These are phyloP conservation scores for Cetradonia linearis DNA, from an alignment of 495 filamentous ascomycete species.

Conservation along the genomic window DNA sequence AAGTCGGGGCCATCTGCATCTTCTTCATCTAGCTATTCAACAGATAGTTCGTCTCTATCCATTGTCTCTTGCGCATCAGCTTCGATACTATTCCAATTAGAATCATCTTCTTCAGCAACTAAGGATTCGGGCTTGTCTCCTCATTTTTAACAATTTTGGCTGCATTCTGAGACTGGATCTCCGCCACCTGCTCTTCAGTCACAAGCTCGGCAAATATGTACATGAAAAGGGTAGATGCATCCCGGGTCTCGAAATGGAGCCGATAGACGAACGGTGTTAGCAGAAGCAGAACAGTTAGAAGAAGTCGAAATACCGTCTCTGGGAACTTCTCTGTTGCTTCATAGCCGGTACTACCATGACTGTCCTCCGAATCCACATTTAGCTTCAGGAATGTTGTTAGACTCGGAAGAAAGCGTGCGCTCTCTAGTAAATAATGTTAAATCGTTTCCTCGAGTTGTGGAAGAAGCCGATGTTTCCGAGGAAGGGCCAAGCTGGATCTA, in stretches of 20 bases:
- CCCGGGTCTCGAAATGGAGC: conserved; percentile 75
- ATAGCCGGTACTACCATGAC: conserved; percentile 30
- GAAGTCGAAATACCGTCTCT: conserved; percentile 34
- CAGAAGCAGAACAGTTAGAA: neutral
- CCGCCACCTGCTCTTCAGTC: conserved; percentile 54
- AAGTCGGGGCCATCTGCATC: neutral
- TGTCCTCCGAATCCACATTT: conserved; percentile 8
- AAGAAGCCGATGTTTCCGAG: conserved; percentile 50
- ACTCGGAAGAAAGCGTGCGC: conserved; percentile 10
- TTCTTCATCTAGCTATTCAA: conserved; percentile 31
- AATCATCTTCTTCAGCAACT: conserved; percentile 25
- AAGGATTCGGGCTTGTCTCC: conserved; percentile 14
- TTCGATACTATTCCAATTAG: conserved; percentile 42
- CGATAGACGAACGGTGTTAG: conserved; percentile 55
- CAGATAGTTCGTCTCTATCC: conserved; percentile 42
- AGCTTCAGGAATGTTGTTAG: neutral
- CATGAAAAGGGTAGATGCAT: conserved; percentile 55
- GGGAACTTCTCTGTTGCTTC: conserved; percentile 64
- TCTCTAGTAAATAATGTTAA: conserved; percentile 18
- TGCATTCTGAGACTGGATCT: conserved; percentile 58
- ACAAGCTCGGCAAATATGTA: conserved; percentile 85
- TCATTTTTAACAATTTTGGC: conserved; percentile 40
- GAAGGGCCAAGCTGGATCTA: conserved; percentile 81
- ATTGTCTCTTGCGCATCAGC: conserved; percentile 44
- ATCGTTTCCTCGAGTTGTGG: conserved; percentile 36